Evolutionary conservation across 441 rosid genomes (phyloP).

Genomic region (Isatis lusitanica): DNA sequence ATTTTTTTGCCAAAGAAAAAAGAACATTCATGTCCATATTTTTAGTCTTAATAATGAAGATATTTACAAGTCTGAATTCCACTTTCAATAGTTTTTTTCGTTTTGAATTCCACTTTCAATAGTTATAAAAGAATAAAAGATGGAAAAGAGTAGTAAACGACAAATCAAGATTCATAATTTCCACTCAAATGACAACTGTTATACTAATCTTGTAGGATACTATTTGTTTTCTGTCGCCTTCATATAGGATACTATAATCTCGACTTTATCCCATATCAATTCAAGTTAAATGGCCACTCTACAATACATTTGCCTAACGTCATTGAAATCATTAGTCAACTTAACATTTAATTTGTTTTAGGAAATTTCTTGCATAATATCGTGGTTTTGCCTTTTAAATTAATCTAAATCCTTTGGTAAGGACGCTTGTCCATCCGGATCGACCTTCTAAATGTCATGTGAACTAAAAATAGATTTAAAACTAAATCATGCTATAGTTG

Average conservation of each 20-base stretch:
- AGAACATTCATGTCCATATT: neutral
- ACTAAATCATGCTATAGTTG: no score
- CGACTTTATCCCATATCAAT: conserved; percentile 21
- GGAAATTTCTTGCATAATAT: conserved; percentile 1
- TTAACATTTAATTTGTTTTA: conserved; percentile 16
- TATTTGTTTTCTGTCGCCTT: conserved; percentile 2
- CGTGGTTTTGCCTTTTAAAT: neutral
- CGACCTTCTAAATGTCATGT: neutral
- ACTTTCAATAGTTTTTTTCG: conserved; percentile 16
- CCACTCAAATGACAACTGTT: conserved; percentile 32
- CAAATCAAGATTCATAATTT: conserved; percentile 23
- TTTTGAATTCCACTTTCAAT: conserved; percentile 23
- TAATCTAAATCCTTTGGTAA: neutral
- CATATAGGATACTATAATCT: conserved; percentile 10
- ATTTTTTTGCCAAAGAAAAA: no score
- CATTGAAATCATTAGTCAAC: conserved; percentile 18
- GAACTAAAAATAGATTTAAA: no score
- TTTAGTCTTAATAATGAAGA: neutral
- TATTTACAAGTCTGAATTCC: conserved; percentile 29
- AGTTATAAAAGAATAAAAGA: conserved; percentile 26
- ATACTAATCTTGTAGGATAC: conserved; percentile 9
- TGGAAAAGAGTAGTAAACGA: conserved; percentile 34
- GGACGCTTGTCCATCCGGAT: neutral
- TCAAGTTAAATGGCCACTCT: neutral
- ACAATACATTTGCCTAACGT: neutral